A percentile compares a stretch with the other conserved stretches of the same genome.
Conservation (phyloP, 2,329 filamentous ascomycete genomes). For the Teratosphaeria viscida region DNA sequence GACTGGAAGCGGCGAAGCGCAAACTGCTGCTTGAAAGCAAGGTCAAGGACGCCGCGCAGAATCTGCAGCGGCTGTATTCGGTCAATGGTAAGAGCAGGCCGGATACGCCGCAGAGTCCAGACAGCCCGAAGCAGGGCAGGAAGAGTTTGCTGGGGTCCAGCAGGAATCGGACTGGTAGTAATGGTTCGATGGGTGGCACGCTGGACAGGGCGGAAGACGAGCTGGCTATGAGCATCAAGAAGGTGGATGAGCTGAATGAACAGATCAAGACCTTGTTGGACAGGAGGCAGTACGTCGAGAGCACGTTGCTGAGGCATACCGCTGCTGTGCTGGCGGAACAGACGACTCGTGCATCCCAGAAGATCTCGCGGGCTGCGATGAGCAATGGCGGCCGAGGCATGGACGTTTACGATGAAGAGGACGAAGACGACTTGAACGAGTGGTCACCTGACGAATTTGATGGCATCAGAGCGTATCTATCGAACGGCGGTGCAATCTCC, state of each 20-base stretch:
- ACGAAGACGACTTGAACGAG: slow-evolving; percentile 14
- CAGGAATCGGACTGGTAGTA: slow-evolving; percentile 17
- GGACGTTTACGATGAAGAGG: slow-evolving; percentile 3
- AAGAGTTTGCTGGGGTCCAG: slow-evolving; percentile 33
- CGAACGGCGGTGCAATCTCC: slow-evolving; percentile 11
- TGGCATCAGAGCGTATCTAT: slow-evolving; percentile 24
- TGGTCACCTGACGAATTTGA: slow-evolving; percentile 45
- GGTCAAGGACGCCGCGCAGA: slow-evolving; percentile 84
- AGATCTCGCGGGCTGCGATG: slow-evolving; percentile 3
- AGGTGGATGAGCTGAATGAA: slow-evolving; percentile 73
- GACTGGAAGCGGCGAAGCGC: slow-evolving; percentile 70
- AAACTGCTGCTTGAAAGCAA: slow-evolving; percentile 86
- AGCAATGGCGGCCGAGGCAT: slow-evolving; percentile 1
- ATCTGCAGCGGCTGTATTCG: slow-evolving; percentile 73
- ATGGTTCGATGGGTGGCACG: slow-evolving; percentile 34
- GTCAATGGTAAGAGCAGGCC: slow-evolving; percentile 38
- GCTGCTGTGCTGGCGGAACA: slow-evolving; percentile 86
- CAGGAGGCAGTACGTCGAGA: slow-evolving; percentile 62
- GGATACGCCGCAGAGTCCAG: slow-evolving; percentile 35
- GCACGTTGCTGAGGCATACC: slow-evolving; percentile 74
- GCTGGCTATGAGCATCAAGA: slow-evolving; percentile 60
- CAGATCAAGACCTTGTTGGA: slow-evolving; percentile 75
- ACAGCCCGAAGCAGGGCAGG: slow-evolving; percentile 39
- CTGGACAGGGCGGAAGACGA: slow-evolving; percentile 58
- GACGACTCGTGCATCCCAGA: slow-evolving; percentile 11